Conservation (phyloP, 176 grass and related monocot species). For the Stipa capillata region DNA sequence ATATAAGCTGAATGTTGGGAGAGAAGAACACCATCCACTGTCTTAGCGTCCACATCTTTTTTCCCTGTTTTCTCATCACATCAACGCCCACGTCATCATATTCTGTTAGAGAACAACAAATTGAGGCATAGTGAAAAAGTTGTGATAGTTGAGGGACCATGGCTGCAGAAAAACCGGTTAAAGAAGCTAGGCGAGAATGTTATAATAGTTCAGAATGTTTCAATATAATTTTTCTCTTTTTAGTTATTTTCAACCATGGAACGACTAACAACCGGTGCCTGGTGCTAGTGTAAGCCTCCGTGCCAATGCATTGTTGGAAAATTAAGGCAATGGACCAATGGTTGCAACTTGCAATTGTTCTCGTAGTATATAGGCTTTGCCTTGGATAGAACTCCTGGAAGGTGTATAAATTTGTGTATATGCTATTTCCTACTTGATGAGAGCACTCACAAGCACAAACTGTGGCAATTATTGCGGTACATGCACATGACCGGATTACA, state of each 20-base stretch:
- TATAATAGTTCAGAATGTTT: too few relatives aligned
- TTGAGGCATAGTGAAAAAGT: too few relatives aligned
- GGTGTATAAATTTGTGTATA: background rate
- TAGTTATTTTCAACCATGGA: background rate
- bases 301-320: background rate
- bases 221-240: too few relatives aligned
- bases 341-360: background rate
- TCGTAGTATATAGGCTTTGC: background rate
- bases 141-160: too few relatives aligned
- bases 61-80: too few relatives aligned
- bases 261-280: background rate
- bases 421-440: background rate
- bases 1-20: too few relatives aligned
- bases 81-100: too few relatives aligned
- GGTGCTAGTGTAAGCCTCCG: background rate
- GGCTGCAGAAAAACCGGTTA: too few relatives aligned
- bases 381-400: background rate
- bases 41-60: too few relatives aligned
- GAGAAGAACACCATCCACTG: too few relatives aligned
- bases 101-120: too few relatives aligned
- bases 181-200: too few relatives aligned
- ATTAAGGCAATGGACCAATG: background rate
- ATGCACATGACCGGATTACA: constrained; percentile 34
- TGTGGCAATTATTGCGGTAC: constrained; percentile 25
- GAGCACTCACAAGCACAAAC: background rate